Evolutionary conservation across 352 stramenopile genomes (phyloP).

Genomic region (Hyaloperonospora arabidopsidis): DNA sequence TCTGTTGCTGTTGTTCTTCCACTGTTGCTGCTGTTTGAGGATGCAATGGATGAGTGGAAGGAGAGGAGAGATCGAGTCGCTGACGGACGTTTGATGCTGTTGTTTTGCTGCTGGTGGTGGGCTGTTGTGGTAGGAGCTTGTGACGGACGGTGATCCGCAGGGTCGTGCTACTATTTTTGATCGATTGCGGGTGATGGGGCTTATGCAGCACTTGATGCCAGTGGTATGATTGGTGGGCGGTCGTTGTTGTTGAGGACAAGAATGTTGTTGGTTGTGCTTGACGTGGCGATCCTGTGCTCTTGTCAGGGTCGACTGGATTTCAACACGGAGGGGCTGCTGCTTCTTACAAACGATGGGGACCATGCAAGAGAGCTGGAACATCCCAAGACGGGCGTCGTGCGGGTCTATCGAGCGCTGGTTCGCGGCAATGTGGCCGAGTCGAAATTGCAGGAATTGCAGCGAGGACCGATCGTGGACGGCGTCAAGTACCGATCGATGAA

Average conservation of each 20-base stretch:
- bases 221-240: conserved; percentile 40
- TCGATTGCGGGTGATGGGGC: conserved; percentile 70
- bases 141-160: conserved; percentile 71
- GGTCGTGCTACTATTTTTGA: conserved; percentile 84
- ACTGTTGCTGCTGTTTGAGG: background rate
- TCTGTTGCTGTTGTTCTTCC: background rate
- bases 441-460: conserved; percentile 70
- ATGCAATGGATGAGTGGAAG: background rate
- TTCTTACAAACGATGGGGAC: conserved; percentile 90
- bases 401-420: conserved; percentile 82
- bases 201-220: conserved; percentile 82
- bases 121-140: conserved; percentile 46
- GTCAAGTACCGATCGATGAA: conserved; percentile 75
- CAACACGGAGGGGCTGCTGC: conserved; percentile 87
- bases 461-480: conserved; percentile 74
- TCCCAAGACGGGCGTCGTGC: conserved; percentile 59
- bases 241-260: background rate
- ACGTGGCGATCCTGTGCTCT: background rate
- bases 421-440: conserved; percentile 71
- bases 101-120: background rate
- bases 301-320: conserved; percentile 85
- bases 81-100: no score
- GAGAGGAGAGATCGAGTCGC: background rate
- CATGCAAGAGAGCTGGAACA: conserved; percentile 86
- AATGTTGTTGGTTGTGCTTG: background rate